Evolutionary conservation across 2,329 filamentous ascomycete species (phyloP).

Genomic region (Aspergillus oerlinghausenensis): DNA sequence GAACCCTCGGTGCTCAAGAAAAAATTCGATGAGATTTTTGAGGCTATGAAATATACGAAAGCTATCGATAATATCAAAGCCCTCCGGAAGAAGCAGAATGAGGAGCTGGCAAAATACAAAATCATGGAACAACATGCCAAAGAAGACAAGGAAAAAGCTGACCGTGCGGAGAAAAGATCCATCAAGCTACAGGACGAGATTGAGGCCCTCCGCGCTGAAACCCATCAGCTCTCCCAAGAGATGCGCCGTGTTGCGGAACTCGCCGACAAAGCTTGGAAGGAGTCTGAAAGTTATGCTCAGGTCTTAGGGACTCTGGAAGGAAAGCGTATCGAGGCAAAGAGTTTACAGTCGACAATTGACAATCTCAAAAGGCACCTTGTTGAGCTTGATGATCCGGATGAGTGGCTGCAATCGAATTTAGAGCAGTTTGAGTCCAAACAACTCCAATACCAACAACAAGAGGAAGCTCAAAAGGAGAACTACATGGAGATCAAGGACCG

Average conservation of each 20-base stretch:
- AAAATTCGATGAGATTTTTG: constrained; percentile 95
- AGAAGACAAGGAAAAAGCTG: constrained; percentile 77
- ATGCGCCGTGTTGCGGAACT: constrained; percentile 44
- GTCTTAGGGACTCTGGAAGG: constrained; percentile 71
- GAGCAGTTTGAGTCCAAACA: constrained; percentile 75
- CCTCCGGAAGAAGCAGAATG: constrained; percentile 75
- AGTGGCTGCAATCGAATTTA: constrained; percentile 66
- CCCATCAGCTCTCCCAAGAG: constrained; percentile 52
- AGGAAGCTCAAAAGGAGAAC: constrained; percentile 57
- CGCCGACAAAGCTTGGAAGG: constrained; percentile 63
- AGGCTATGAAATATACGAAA: constrained; percentile 94
- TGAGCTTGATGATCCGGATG: constrained; percentile 73
- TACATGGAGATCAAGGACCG: constrained; percentile 60
- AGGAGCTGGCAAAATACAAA: constrained; percentile 68
- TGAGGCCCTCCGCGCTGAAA: constrained; percentile 55
- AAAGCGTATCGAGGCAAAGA: constrained; percentile 69
- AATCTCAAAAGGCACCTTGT: constrained; percentile 69
- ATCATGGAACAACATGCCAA: constrained; percentile 74
- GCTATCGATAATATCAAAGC: constrained; percentile 92
- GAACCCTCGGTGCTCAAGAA: constrained; percentile 83
- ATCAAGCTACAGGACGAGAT: constrained; percentile 60
- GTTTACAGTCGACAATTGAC: constrained; percentile 64
- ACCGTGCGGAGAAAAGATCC: constrained; percentile 63
- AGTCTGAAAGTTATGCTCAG: constrained; percentile 68
- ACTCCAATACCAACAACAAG: constrained; percentile 58